A percentile compares a stretch with the other conserved stretches of the same genome.
phyloP scores from a whole-genome alignment of 768 basidiomycete species.

The Naganishia vishniacii region DNA sequence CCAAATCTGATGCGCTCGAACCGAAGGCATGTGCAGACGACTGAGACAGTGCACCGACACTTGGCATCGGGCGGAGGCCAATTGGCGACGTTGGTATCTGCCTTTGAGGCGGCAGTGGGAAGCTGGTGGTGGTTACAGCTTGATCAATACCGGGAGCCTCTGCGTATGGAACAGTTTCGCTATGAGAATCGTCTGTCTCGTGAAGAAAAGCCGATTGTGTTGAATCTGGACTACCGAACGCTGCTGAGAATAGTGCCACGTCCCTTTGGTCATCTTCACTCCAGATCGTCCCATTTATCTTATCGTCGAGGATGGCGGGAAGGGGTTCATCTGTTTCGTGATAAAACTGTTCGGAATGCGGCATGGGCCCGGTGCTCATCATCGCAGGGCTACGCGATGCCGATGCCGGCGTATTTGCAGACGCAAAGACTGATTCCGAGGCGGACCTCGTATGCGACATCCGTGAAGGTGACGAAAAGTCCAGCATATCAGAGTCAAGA shows the following conservation, averaged over 20 bases:
- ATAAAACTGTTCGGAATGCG: conserved; percentile 14
- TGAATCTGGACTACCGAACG: conserved; percentile 5
- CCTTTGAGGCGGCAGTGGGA: conserved; percentile 12
- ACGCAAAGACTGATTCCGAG: background rate
- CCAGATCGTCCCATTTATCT: background rate
- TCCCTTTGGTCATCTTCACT: conserved; percentile 1
- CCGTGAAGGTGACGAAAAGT: conserved; percentile 1
- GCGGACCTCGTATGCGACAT: background rate
- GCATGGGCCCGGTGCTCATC: conserved; percentile 19
- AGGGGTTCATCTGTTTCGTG: background rate
- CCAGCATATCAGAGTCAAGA: conserved; percentile 15
- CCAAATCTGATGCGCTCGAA: background rate
- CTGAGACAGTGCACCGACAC: background rate
- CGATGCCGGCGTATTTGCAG: background rate
- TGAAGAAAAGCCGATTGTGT: background rate
- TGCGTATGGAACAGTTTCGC: background rate
- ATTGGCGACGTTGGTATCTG: background rate
- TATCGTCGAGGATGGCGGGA: background rate
- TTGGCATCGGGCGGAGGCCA: conserved; percentile 3
- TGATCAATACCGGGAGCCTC: background rate
- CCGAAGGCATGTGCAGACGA: background rate
- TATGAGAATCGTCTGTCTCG: background rate
- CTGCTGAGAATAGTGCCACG: background rate
- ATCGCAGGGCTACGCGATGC: conserved; percentile 3
- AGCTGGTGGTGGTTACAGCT: background rate